Evolutionary conservation across 2,329 filamentous ascomycete species (phyloP), one percentile per base, ranked within the genome.

Genomic region (Juglanconis sp.): DNA sequence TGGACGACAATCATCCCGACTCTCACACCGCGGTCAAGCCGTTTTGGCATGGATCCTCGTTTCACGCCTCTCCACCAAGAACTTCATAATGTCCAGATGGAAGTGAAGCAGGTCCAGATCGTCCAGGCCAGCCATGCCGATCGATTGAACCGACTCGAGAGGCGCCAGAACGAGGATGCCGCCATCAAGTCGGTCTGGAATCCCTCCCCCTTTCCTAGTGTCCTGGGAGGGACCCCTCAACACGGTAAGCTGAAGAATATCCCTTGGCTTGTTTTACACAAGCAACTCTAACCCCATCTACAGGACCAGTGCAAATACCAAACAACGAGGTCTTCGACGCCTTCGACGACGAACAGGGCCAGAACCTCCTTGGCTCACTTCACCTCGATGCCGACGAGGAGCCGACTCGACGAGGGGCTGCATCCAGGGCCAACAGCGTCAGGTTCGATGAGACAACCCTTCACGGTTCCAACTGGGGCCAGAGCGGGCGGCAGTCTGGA

Each of bases 371-470:
- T 53, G 89, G 88, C 55, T 91, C 90, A 57, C 82, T 97, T 60
- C 91, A 93, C 61, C 81, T 98, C 6, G 94, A 96, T 65, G 84
- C 88, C 5, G 93, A 96, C 64, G 92, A 98, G 64, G 90, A 93
- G 70, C 90, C 90, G 36, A 87, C 92, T 60, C 87, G 92, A 42
- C 86, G 94, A 64, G 91, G 95, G 57, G 91, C 91, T 24, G 89
- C 92, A 17, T 99, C 95, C 17, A 85, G 95, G 67, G 94, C 95
- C 52, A 98, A 98, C 72, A 98, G 95, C 71, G 95, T 99, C 67
- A 90, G 95, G 42, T 99, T 99, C 69, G 95, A 98, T 71, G 94
- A 98, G 72, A 96, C 92, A 70, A 93, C 94, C 13, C 87, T 96
- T 67, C 92, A 96, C 68, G 90, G 91, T 52, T 92, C 85, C 8